Conservation (phyloP, 768 basidiomycete genomes). For the Sistotremastrum niveocremeum region DNA sequence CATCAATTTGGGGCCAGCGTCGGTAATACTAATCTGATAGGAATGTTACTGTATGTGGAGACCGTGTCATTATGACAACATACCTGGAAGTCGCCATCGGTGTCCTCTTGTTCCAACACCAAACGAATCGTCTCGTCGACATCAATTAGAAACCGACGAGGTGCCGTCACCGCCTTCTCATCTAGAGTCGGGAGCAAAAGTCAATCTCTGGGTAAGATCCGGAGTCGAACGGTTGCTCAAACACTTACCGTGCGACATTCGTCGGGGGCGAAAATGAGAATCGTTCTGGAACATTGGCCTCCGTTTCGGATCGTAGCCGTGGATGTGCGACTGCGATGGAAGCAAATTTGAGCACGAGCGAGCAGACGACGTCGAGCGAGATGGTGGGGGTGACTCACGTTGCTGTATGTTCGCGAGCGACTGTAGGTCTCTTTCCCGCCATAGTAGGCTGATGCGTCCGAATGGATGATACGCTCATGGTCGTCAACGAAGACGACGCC, state of each 20-base stretch:
- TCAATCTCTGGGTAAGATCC: not conserved
- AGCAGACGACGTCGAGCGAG: not conserved
- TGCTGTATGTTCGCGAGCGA: constrained; percentile 80
- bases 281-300: constrained; percentile 67
- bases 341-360: not conserved
- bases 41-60: constrained; percentile 2
- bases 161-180: constrained; percentile 67
- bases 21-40: constrained; percentile 71
- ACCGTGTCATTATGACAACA: constrained; percentile 2
- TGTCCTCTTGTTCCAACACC: constrained; percentile 95
- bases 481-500: constrained; percentile 59
- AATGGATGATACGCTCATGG: constrained; percentile 32
- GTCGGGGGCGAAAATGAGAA: constrained; percentile 53
- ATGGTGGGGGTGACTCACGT: constrained; percentile 32
- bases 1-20: constrained; percentile 94
- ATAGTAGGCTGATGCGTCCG: constrained; percentile 73
- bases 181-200: constrained; percentile 19
- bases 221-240: constrained; percentile 8
- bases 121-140: constrained; percentile 97
- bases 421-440: constrained; percentile 66
- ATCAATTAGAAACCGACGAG: constrained; percentile 88
- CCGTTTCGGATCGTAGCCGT: constrained; percentile 59
- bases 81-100: constrained; percentile 84
- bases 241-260: constrained; percentile 59
- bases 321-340: constrained; percentile 44